Base-by-base conservation (phyloP, 257 asterid species). In the Solanum chmielewskii region DNA sequence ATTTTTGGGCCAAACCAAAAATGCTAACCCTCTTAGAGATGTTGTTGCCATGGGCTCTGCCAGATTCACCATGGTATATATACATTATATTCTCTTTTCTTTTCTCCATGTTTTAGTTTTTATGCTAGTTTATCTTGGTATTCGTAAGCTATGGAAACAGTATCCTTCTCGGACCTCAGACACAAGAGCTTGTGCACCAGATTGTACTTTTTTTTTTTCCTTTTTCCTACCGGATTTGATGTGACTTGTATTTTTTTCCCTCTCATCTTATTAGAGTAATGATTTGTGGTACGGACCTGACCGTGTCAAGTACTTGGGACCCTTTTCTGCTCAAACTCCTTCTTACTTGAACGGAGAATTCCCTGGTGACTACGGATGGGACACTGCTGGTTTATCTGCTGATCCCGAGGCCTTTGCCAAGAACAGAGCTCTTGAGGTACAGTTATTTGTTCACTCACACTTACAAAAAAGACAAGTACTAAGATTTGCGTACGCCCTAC, bases 1-100 rank as follows among this genome's bases (percentile, higher is more conserved):
- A 66, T 94, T 95, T 91, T 92, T 95, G 93, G 98, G 98, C 60
- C 94, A 92, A 86, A 84, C 91, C 93, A 94, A 89, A 92, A 92
- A 85, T 77, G 90, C 88, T 85, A 94, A 90, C 56, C 95, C 97
- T 49, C 93, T 94, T 82, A 92, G 91, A 90, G 95, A 93, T 90
- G 90, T 88, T 87, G 93, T 94, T 86, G 88, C 98, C 77, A 86
- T 93, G 93, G 94, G 93, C 73, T 88, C 90, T 83, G 92, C 83
- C 87, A 94, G 92, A 91, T 92, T 83, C 89, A 91, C 92, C 89
- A 94, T 95, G 98, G 96, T 93, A 89, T 33, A 89, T 33, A 12
- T 68, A 31, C 4, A 31, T 70, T 29, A 45, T 27, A 45, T 45
- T 9, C 27, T 25, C 42, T 29, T n/a, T 14, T 59, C 18, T 14